phyloP scores from a whole-genome alignment of 1,284 basidiomycete genomes.

The Boletus semigastroideus region DNA sequence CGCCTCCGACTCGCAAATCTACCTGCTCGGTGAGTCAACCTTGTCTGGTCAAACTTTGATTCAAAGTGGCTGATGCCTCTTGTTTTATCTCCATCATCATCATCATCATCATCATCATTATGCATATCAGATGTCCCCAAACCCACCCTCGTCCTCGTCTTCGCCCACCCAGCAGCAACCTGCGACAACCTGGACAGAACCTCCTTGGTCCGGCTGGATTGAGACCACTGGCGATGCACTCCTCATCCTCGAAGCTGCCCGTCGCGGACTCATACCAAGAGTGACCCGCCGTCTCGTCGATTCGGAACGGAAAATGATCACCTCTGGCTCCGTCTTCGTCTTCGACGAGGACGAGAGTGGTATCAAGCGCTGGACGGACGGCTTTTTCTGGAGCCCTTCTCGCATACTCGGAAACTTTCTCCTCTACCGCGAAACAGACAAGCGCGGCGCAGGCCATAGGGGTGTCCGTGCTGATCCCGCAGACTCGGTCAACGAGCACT shows the following conservation, averaged over 20 bases:
- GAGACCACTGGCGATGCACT: slow-evolving; percentile 94
- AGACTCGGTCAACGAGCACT: slow-evolving; percentile 34
- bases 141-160: slow-evolving; percentile 25
- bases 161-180: slow-evolving; percentile 15
- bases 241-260: slow-evolving; percentile 92
- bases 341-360: slow-evolving; percentile 98
- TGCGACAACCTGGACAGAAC: slow-evolving; percentile 65
- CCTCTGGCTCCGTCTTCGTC: slow-evolving; percentile 93
- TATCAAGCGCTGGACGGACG: slow-evolving; percentile 99
- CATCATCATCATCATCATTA: slow-evolving; percentile 29
- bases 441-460: slow-evolving; percentile 63
- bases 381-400: slow-evolving; percentile 88
- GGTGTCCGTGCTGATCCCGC: slow-evolving; percentile 44
- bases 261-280: slow-evolving; percentile 86
- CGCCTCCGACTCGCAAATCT: slow-evolving; percentile 53
- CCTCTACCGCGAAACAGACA: slow-evolving; percentile 91
- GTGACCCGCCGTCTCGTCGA: slow-evolving; percentile 95
- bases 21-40: slow-evolving; percentile 59
- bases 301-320: slow-evolving; percentile 89
- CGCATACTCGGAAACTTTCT: slow-evolving; percentile 94
- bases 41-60: slow-evolving; percentile 56
- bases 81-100: slow-evolving; percentile 27
- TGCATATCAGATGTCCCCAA: slow-evolving; percentile 37
- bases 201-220: slow-evolving; percentile 91
- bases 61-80: slow-evolving; percentile 32